Percentiles rank a stretch among this genome's conserved stretches.
These are phyloP conservation scores for Gnaphalium uliginosum DNA, from an alignment of 129 eudicot genomes.

Conservation along the genomic window DNA sequence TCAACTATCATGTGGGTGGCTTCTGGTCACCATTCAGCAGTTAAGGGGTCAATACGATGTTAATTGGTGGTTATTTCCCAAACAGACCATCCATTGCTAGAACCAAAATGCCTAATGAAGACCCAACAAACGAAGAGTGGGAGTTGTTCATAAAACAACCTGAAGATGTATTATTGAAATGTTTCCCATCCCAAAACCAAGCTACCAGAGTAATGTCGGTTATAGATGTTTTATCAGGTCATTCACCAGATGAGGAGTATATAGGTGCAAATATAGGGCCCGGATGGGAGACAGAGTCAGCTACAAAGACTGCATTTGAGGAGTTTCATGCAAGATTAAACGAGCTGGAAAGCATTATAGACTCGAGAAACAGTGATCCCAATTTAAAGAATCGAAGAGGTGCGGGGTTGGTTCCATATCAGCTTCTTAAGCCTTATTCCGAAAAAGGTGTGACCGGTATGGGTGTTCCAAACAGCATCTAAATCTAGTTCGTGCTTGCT, in stretches of 20 bases:
- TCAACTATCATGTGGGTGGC: constrained; percentile 69
- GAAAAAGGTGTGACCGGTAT: constrained; percentile 61
- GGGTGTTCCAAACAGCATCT: constrained; percentile 80
- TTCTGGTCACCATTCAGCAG: constrained; percentile 82
- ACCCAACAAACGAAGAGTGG: constrained; percentile 53
- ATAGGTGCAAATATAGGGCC: constrained; percentile 50
- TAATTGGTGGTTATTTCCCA: constrained; percentile 71
- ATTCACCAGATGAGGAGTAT: constrained; percentile 79
- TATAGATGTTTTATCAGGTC: constrained; percentile 60
- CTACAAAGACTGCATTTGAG: constrained; percentile 50
- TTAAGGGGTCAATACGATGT: constrained; percentile 71
- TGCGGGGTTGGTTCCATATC: constrained; percentile 71
- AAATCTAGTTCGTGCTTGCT: constrained; percentile 34
- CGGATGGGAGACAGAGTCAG: constrained; percentile 40
- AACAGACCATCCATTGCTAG: constrained; percentile 65
- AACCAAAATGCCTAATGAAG: constrained; percentile 58
- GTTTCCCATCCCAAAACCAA: constrained; percentile 59
- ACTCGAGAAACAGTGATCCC: constrained; percentile 47
- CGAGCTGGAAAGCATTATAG: constrained; percentile 56
- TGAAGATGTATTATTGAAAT: constrained; percentile 40
- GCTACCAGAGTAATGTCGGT: constrained; percentile 59
- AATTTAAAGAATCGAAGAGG: constrained; percentile 56
- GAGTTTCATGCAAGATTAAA: constrained; percentile 42
- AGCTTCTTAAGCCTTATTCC: constrained; percentile 67
- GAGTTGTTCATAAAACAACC: constrained; percentile 45